These are phyloP conservation scores for Pichia manshurica DNA, from an alignment of 805 yeast species.

Conservation along the genomic window DNA sequence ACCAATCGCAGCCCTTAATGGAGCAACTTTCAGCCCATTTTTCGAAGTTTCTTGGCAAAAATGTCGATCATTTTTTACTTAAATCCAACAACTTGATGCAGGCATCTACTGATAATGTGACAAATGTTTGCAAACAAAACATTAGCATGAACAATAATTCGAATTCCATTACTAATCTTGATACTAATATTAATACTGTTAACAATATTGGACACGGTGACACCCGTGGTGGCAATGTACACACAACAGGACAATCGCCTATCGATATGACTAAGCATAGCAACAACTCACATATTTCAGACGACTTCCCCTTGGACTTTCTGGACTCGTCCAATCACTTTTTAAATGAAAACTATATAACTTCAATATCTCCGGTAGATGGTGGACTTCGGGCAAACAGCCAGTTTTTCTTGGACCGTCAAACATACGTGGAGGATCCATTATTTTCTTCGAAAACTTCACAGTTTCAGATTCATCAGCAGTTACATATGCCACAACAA, in stretches of 20 bases:
- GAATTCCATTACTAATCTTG: neutral
- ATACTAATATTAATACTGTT: neutral
- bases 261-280: neutral
- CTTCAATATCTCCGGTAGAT: neutral
- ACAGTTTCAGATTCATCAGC: constrained; percentile 2
- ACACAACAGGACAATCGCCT: no score
- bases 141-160: neutral
- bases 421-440: neutral
- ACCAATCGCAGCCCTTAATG: constrained; percentile 42
- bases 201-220: neutral
- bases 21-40: constrained; percentile 43
- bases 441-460: neutral
- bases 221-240: no score
- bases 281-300: neutral
- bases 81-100: constrained; percentile 1
- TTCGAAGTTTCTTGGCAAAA: constrained; percentile 13
- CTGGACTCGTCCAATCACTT: constrained; percentile 1
- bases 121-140: neutral
- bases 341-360: constrained; percentile 1
- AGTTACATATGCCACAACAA: neutral
- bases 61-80: constrained; percentile 10
- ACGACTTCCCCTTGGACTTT: constrained; percentile 12
- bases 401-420: neutral
- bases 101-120: neutral
- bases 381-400: neutral